A percentile compares a stretch with the other conserved stretches of the same genome.
phyloP scores from a whole-genome alignment of 75 land plant genomes.

The Selaginella moellendorffii region DNA sequence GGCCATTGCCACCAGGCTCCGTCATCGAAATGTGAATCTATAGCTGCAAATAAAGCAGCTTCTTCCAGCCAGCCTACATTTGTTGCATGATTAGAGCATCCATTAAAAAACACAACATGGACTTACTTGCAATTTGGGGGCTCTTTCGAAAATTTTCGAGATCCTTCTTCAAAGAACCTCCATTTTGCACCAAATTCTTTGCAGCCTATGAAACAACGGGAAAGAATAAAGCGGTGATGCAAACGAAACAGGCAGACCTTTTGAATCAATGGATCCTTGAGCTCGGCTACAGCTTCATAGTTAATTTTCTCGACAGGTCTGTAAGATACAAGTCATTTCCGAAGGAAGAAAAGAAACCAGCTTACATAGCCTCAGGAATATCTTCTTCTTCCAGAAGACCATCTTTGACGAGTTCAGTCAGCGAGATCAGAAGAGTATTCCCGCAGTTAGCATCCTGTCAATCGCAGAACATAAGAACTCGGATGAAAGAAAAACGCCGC shows the following conservation, averaged over 20 bases:
- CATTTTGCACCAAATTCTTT: slow-evolving; percentile 29
- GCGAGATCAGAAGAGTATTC: slow-evolving; percentile 84
- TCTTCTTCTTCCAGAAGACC: slow-evolving; percentile 54
- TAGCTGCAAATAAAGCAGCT: slow-evolving; percentile 93
- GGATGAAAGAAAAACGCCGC: not conserved
- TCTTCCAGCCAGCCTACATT: slow-evolving; percentile 85
- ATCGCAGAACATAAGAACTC: not conserved
- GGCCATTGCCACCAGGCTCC: slow-evolving; percentile 85
- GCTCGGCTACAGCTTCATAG: slow-evolving; percentile 38
- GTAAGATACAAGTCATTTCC: slow-evolving; percentile 1
- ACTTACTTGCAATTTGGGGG: slow-evolving; percentile 40
- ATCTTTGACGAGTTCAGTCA: slow-evolving; percentile 82
- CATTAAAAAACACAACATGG: not conserved
- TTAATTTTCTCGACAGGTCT: slow-evolving; percentile 48
- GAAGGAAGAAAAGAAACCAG: not conserved
- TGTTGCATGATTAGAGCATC: not conserved
- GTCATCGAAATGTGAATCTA: slow-evolving; percentile 38
- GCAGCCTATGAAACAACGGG: slow-evolving; percentile 39
- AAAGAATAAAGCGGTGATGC: not conserved
- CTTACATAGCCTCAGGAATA: slow-evolving; percentile 66
- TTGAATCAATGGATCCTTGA: slow-evolving; percentile 69
- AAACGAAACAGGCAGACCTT: slow-evolving; percentile 31
- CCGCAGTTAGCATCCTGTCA: slow-evolving; percentile 97
- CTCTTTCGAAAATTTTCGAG: slow-evolving; percentile 33
- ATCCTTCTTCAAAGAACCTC: slow-evolving; percentile 14